Evolutionary conservation across 768 basidiomycete genomes (phyloP).

Genomic region (Leccinum sublutescens): DNA sequence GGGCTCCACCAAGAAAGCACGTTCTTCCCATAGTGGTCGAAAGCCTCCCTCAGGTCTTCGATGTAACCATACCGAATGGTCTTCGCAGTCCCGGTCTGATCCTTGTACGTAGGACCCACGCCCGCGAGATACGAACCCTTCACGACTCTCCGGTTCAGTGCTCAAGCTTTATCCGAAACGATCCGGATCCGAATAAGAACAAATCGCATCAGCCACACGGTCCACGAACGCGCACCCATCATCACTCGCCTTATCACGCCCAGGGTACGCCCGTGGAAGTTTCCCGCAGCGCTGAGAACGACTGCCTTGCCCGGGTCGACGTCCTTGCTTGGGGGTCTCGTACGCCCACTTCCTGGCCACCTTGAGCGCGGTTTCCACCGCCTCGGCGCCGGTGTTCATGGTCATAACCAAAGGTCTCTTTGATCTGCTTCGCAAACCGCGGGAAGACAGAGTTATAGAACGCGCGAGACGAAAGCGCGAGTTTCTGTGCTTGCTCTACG

Average conservation of each 20-base stretch:
- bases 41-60: constrained; percentile 76
- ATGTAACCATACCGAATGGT: constrained; percentile 83
- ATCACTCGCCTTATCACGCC: constrained; percentile 72
- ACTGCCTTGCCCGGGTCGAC: constrained; percentile 64
- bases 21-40: constrained; percentile 76
- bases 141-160: constrained; percentile 88
- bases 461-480: constrained; percentile 93
- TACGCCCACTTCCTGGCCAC: constrained; percentile 97
- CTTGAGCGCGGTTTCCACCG: constrained; percentile 97
- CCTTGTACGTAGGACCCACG: constrained; percentile 76
- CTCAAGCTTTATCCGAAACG: constrained; percentile 62
- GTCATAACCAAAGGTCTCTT: constrained; percentile 84
- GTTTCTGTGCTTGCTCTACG: constrained; percentile 78
- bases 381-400: constrained; percentile 99
- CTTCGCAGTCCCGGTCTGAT: constrained; percentile 44
- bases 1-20: constrained; percentile 93
- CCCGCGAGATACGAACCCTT: constrained; percentile 79
- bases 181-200: not conserved
- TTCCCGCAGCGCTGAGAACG: constrained; percentile 81
- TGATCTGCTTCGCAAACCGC: constrained; percentile 82
- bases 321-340: constrained; percentile 70
- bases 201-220: not conserved
- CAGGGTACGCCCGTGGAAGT: constrained; percentile 94
- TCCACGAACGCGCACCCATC: not conserved
- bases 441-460: constrained; percentile 95